Percentiles rank a stretch among this genome's conserved stretches.
These are phyloP conservation scores for Apiospora phragmitis DNA, from an alignment of 2,329 filamentous ascomycete genomes.

Conservation along the genomic window DNA sequence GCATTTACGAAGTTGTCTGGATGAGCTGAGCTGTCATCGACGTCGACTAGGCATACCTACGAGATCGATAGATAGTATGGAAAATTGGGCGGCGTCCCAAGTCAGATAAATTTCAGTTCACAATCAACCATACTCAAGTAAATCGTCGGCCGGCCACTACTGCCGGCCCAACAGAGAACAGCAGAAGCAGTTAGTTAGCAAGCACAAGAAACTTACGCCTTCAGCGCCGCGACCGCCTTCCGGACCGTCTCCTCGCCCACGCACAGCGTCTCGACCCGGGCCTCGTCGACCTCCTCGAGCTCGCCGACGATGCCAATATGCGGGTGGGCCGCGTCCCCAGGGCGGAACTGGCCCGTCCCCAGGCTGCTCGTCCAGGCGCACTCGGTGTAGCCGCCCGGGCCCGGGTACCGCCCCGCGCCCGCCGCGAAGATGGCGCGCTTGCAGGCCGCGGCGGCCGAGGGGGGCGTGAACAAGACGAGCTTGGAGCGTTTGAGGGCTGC, in stretches of 20 bases:
- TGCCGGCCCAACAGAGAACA: neutral
- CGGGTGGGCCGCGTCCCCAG: conserved; percentile 61
- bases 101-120: neutral
- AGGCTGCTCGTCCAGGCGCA: conserved; percentile 46
- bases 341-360: conserved; percentile 67
- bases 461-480: conserved; percentile 54
- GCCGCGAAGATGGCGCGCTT: conserved; percentile 58
- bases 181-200: neutral
- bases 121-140: neutral
- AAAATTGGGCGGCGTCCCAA: neutral
- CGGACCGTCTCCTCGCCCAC: conserved; percentile 56
- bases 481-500: conserved; percentile 25
- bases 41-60: too few species aligned
- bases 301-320: conserved; percentile 58
- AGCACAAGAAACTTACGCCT: conserved; percentile 49
- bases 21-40: too few species aligned
- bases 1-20: too few species aligned
- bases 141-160: neutral
- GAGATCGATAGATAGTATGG: neutral
- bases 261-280: conserved; percentile 64
- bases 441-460: conserved; percentile 44
- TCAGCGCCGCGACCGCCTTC: conserved; percentile 63
- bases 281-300: conserved; percentile 61
- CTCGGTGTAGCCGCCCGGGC: conserved; percentile 54
- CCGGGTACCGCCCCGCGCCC: conserved; percentile 55